Evolutionary conservation across 1,284 basidiomycete genomes (phyloP), one percentile per base, ranked within the genome.

Genomic region (Cryptococcus hybrid): DNA sequence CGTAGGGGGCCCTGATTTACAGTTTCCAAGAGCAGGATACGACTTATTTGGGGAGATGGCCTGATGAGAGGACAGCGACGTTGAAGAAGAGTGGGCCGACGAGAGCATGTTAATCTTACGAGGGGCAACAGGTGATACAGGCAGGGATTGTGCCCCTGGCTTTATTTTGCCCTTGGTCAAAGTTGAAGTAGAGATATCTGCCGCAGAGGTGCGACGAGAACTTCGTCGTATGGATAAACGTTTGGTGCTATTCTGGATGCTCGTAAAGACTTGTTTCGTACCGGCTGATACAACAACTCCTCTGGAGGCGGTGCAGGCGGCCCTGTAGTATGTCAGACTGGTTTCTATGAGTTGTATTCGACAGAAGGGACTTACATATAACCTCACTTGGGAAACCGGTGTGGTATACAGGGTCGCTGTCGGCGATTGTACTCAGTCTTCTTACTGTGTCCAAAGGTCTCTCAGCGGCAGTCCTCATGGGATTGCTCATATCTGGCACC

Each of bases 401-500:
- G 12, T 61, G 56, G 42, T 61, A 68, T 47, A 42, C 55, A 8
- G 54, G 52, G 15, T 64, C 50, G 47, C 64, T 54, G 13, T 71
- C 63, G n/a, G 62, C 58, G 7, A 64, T 58, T 52, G 61, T 65
- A 49, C 65, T 69, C 62, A 74, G 65, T 24, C 74, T 59, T 50
- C 70, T 57, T 2, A 77, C 62, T 0, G 77, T 78, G 60, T 77
- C 75, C 30, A 78, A 59, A 2, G 77, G 77, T 42, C 72, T 61
- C 59, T 78, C 77, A 7, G 62, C 62, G 7, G 73, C 64, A 34
- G 59, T 58, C 7, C 71, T 65, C 45, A 58, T 61, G 0, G 77
- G 77, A 60, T 78, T 78, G 60, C 71, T 74, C 68, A 74, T 62
- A 63, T 78, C 77, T 7, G 74, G 71, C 1, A 64, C 57, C 34